phyloP scores from a whole-genome alignment of 176 grass and related monocot species.

The bread wheat (Triticum aestivum) region DNA sequence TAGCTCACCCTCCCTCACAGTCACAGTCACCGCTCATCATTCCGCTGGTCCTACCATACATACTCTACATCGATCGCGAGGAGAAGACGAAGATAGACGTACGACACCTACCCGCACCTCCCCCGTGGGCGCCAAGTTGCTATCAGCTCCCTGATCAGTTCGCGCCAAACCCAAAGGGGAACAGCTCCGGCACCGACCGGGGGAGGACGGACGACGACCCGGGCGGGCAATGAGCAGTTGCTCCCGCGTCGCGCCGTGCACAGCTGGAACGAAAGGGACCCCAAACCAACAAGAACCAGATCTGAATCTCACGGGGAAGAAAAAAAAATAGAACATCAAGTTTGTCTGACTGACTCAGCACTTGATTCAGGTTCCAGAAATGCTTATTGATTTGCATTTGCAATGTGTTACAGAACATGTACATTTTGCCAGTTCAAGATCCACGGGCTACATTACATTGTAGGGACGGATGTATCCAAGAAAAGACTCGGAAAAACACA shows the following conservation, averaged over 20 bases:
- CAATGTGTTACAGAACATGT: constrained; percentile 2
- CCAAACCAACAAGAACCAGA: constrained; percentile 42
- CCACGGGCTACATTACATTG: not conserved
- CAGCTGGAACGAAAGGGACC: constrained; percentile 47
- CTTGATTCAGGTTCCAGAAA: not conserved
- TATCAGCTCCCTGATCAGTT: not conserved
- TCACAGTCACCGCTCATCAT: not conserved
- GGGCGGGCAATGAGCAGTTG: not conserved
- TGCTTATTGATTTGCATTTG: not conserved
- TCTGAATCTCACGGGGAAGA: constrained; percentile 22
- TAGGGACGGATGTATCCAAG: not conserved
- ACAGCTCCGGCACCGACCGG: not conserved
- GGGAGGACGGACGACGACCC: not conserved
- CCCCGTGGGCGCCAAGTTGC: not conserved
- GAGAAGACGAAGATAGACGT: not conserved
- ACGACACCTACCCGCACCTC: constrained; percentile 9
- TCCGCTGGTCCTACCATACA: not conserved
- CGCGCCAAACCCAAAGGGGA: not conserved
- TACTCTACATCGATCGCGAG: not conserved
- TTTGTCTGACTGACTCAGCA: not conserved
- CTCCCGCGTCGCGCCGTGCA: constrained; percentile 25
- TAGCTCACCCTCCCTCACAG: not conserved
- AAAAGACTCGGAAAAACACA: not conserved
- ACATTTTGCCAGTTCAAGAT: constrained; percentile 15
- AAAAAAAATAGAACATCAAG: not conserved